phyloP scores from a whole-genome alignment of 2,329 filamentous ascomycete species.

The Paecilomyces variotii region DNA sequence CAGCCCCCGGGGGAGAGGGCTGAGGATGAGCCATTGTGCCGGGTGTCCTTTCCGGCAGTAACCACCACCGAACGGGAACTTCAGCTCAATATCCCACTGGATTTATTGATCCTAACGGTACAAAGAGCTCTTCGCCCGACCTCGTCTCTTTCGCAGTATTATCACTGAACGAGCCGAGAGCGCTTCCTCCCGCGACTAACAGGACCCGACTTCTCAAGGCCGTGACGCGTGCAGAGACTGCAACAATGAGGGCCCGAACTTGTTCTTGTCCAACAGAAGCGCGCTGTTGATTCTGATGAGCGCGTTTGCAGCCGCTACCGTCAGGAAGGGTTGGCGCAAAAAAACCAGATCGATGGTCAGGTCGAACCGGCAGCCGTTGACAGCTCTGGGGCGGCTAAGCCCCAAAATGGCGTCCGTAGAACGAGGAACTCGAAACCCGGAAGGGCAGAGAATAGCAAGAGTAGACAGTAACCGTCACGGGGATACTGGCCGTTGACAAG shows the following conservation, averaged over 20 bases:
- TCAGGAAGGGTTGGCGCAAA: neutral
- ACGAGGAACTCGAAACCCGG: neutral
- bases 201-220: neutral
- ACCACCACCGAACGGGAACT: conserved; percentile 6
- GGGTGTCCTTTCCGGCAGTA: conserved; percentile 1
- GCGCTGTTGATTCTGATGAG: neutral
- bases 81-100: conserved; percentile 2
- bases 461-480: neutral
- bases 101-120: neutral
- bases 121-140: neutral
- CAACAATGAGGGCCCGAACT: neutral
- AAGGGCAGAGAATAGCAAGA: neutral
- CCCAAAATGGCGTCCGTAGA: neutral
- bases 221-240: neutral
- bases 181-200: neutral
- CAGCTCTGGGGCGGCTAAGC: neutral
- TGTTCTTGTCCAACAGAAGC: too few species aligned
- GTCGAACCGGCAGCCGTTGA: neutral
- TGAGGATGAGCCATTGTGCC: conserved; percentile 66
- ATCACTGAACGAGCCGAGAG: neutral
- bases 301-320: neutral
- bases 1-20: conserved; percentile 68
- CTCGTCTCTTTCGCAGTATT: neutral
- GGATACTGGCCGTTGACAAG: neutral
- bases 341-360: neutral